Percentiles rank a stretch among this genome's conserved stretches.
Evolutionary conservation across 2,329 filamentous ascomycete species (phyloP).

Genomic region (Pseudogymnoascus sp.): DNA sequence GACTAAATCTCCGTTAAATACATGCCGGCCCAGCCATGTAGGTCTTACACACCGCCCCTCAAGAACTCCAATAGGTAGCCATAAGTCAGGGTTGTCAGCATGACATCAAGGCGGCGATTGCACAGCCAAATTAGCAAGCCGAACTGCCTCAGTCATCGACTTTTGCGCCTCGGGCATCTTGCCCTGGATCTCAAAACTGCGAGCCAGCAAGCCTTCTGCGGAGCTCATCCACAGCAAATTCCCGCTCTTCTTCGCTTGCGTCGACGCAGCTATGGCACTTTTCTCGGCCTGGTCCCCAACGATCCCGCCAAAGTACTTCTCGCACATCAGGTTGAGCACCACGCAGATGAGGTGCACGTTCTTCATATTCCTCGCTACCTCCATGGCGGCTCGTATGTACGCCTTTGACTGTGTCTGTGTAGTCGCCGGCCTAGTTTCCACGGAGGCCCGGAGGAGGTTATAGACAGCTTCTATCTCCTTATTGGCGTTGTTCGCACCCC

Average conservation of each 20-base stretch:
- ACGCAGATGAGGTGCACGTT: slow-evolving; percentile 80
- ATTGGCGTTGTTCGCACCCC: slow-evolving; percentile 63
- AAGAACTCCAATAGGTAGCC: slow-evolving; percentile 9
- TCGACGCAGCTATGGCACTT: slow-evolving; percentile 60
- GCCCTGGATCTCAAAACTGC: slow-evolving; percentile 66
- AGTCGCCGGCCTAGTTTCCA: slow-evolving; percentile 51
- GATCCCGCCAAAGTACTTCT: slow-evolving; percentile 45
- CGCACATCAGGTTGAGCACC: slow-evolving; percentile 76
- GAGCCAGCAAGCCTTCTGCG: slow-evolving; percentile 67
- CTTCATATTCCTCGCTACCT: slow-evolving; percentile 56
- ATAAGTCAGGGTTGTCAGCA: slow-evolving; percentile 9
- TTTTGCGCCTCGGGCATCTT: slow-evolving; percentile 43
- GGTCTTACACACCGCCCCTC: background rate
- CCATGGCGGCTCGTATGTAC: slow-evolving; percentile 65
- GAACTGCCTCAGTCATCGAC: slow-evolving; percentile 35
- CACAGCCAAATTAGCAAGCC: slow-evolving; percentile 20
- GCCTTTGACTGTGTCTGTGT: slow-evolving; percentile 72
- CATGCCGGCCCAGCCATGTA: background rate
- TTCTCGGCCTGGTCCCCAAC: slow-evolving; percentile 78
- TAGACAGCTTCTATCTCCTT: slow-evolving; percentile 70
- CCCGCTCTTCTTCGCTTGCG: slow-evolving; percentile 60
- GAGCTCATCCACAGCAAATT: slow-evolving; percentile 74
- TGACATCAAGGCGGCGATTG: slow-evolving; percentile 1
- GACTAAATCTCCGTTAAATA: slow-evolving; percentile 5
- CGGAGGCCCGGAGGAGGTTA: slow-evolving; percentile 63